A percentile compares a stretch with the other conserved stretches of the same genome.
These are phyloP conservation scores for Plasmodium blacklocki DNA, from an alignment of 169 alveolate genomes.

Conservation along the genomic window DNA sequence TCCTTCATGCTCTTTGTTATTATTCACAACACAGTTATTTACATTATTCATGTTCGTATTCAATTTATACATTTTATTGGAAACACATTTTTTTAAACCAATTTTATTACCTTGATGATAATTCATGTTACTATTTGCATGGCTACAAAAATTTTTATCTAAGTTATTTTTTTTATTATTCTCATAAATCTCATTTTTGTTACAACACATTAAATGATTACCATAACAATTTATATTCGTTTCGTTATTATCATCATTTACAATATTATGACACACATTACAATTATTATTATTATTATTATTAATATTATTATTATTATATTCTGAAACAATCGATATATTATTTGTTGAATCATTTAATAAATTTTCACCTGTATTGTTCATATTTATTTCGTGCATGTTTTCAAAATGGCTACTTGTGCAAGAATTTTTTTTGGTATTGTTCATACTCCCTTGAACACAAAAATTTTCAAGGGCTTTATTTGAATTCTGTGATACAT, in stretches of 20 bases:
- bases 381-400: neutral
- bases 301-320: neutral
- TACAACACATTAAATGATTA: neutral
- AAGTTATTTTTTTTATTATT: neutral
- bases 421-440: too few relatives aligned
- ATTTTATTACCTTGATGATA: neutral
- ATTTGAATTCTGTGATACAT: too few relatives aligned
- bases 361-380: neutral
- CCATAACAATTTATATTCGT: neutral
- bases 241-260: neutral
- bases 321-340: neutral
- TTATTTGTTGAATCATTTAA: conserved; percentile 1
- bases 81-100: neutral
- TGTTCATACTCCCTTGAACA: too few relatives aligned
- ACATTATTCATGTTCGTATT: neutral
- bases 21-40: neutral
- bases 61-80: conserved; percentile 13
- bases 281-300: neutral
- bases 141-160: neutral
- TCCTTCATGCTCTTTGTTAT: conserved; percentile 17
- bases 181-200: neutral
- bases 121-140: neutral
- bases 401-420: too few relatives aligned
- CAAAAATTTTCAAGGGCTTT: too few relatives aligned
- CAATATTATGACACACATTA: neutral